Evolutionary conservation across 371 early-diverging fungal species (phyloP).

Genomic region (Haplosporangium sp.): DNA sequence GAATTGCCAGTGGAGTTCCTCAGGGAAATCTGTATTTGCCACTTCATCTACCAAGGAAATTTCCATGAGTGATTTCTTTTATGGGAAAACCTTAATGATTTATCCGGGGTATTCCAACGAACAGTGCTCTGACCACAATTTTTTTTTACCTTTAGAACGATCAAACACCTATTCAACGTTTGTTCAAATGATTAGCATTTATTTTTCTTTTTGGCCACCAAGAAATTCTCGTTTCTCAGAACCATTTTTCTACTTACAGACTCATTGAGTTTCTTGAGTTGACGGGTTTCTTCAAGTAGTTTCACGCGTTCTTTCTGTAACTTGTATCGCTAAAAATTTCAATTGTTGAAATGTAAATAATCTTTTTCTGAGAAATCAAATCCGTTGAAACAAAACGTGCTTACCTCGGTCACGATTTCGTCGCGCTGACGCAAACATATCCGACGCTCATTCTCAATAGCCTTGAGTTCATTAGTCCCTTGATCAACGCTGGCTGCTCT

Average conservation of each 20-base stretch:
- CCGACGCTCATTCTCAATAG: constrained; percentile 41
- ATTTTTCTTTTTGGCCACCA: no score
- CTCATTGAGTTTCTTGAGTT: constrained; percentile 47
- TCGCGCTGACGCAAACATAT: constrained; percentile 41
- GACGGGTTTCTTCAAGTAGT: constrained; percentile 42
- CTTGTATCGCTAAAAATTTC: constrained; percentile 20
- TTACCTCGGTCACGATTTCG: constrained; percentile 45
- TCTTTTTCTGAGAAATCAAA: neutral
- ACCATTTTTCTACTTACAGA: constrained; percentile 19
- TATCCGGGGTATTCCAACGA: neutral
- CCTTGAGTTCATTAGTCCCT: constrained; percentile 36
- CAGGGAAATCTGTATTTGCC: constrained; percentile 53
- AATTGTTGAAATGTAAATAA: neutral
- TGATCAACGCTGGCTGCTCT: constrained; percentile 18
- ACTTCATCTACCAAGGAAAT: constrained; percentile 22
- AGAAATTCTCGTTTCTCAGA: neutral
- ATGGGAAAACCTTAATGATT: neutral
- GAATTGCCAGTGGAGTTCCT: constrained; percentile 51
- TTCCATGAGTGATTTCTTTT: no score
- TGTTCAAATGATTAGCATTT: no score
- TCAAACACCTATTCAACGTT: constrained; percentile 37
- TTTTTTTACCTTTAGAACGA: constrained; percentile 42
- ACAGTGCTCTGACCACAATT: neutral
- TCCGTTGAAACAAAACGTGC: neutral
- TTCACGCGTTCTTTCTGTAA: constrained; percentile 30